phyloP scores from a whole-genome alignment of 257 asterid species.

The Schizonepeta tenuifolia region DNA sequence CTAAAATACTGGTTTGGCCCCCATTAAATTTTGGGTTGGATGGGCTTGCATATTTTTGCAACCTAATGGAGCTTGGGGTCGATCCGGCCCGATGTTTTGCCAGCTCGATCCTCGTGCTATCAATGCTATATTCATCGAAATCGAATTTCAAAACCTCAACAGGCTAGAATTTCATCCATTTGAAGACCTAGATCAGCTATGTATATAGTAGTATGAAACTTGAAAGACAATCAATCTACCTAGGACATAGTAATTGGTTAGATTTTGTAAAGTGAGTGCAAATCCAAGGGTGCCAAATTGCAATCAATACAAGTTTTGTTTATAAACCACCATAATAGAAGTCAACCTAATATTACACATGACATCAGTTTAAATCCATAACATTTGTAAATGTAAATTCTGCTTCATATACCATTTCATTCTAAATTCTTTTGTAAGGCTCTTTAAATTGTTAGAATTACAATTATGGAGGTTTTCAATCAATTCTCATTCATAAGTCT shows the following conservation, averaged over 20 bases:
- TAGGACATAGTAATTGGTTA: not conserved
- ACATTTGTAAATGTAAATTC: not conserved
- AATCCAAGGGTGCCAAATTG: not conserved
- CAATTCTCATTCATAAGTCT: not conserved
- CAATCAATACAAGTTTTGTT: not conserved
- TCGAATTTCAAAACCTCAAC: too few species aligned
- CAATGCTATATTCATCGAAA: too few species aligned
- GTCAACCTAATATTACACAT: not conserved
- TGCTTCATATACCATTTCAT: not conserved
- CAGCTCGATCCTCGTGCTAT: too few species aligned
- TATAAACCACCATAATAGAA: not conserved
- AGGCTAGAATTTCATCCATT: too few species aligned
- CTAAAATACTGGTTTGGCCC: not conserved
- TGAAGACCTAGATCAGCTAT: too few species aligned
- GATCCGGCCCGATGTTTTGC: too few species aligned
- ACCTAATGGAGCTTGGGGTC: too few species aligned
- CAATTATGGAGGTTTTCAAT: not conserved
- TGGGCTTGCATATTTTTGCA: too few species aligned
- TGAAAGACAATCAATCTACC: not conserved
- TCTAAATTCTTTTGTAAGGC: not conserved
- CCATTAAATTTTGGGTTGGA: too few species aligned
- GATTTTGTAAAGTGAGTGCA: constrained; percentile 1
- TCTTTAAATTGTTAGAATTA: not conserved
- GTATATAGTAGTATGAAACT: not conserved
- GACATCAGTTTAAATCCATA: not conserved